Evolutionary conservation across 2,329 filamentous ascomycete species (phyloP), one percentile per base, ranked within the genome.

Genomic region (Xylariaceae sp.): DNA sequence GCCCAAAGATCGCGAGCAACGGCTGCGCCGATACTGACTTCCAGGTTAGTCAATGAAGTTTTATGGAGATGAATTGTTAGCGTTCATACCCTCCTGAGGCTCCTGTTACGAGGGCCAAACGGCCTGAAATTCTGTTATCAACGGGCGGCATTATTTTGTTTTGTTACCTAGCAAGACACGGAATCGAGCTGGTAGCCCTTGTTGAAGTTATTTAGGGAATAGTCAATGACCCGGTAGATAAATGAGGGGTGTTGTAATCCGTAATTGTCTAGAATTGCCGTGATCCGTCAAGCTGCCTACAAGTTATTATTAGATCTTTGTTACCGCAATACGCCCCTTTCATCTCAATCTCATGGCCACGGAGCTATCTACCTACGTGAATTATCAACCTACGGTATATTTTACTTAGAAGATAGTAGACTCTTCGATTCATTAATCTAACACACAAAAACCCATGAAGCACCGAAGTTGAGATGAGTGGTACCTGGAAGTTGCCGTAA

Each of bases 81-180:
- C 42, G 6, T 45, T n/a, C 67, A 55, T 68, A 72, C 72, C 71
- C 72, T 62, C 72, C 72, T 48, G 70, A 73, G 53, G 71, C 73
- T 35, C 73, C 72, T 23, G 73, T 74, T 17, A 74, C 67, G 8
- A 74, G 71, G 50, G 71, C 73, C 42, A 74, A 62, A 13, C 73
- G 71, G 35, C 73, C 72, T 42, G 60, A 65, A 15, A 74, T 66
- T 23, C 67, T 66, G 62, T 74, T 74, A 64, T 74, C 70, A 49
- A 70, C 68, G 51, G 60, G 65, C 30, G 67, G 44, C 70, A 72
- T 73, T 18, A 18, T 18, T 18, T 18, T 1, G 15, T 51, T 30
- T 30, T 30, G 23, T 30, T 30, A 30, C 23, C 23, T 30, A 30
- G 23, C 23, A 30, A 30, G 23, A 30, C 23, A 30, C 23, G 23